Base-by-base conservation (phyloP, 2,329 filamentous ascomycete genomes). In the Colletotrichum tropicicola region DNA sequence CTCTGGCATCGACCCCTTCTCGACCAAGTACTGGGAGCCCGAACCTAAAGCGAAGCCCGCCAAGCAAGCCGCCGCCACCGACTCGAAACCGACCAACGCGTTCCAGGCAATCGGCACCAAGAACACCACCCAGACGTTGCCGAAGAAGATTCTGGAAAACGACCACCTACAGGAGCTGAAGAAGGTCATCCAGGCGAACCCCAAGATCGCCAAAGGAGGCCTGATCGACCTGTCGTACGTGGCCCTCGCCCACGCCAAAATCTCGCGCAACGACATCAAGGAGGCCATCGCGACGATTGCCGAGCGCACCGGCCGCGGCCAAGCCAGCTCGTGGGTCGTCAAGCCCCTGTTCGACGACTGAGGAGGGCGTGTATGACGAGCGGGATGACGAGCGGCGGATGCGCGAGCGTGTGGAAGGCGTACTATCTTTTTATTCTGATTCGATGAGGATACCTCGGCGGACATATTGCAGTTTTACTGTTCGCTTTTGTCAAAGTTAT, bases 1-100 rank as follows among this genome's bases (percentile, higher is more conserved):
- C 49, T 75, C 76, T 49, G 74, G 78, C 7, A 95, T 99, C 68
- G 90, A 99, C 72, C 96, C 96, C 0, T 97, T 95, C 74, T 94
- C 93, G 0, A 88, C 88, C 0, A 77, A 82, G 0, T 98, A 98
- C 77, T 98, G 96, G 96, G 79, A 83, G 28, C 68, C 79, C 2
- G 80, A 81, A 60, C 72, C 72, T 17, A 79, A 77, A 66, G 56
- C 68, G 30, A 68, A 72, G 21, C 72, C 69, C 6, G 30, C 17
- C 19, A 49, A 73, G 71, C 52, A 79, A 77, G 75, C 70, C 73
- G 6, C 77, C 75, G 30, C 75, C 75, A 5, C 72, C 76, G 7
- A 63, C 12, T 32, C 51, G 10, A 32, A 73, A 0, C 75, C 75
- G 1, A 59, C 69, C 15, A 78, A 79, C 66, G 78, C 79, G 4